Base-by-base conservation (phyloP, 257 asterid genomes). In the Penstemon davidsonii region DNA sequence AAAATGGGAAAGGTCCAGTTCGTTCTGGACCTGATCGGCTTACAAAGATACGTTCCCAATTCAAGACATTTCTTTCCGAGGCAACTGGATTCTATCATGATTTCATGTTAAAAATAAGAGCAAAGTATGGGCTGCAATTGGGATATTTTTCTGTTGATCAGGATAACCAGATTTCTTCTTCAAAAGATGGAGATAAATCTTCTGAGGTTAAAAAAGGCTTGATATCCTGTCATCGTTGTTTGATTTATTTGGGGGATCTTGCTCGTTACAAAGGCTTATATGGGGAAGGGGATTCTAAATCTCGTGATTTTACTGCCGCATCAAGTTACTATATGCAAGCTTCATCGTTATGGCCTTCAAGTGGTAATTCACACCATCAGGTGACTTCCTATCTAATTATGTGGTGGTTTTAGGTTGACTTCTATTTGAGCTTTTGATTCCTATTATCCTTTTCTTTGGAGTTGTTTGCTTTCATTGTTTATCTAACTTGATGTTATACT, bases 301-400 rank as follows among this genome's bases (percentile, higher is more conserved):
- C 86, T 57, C 88, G 92, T 56, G 96, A 90, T 76, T 90, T 90
- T 67, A 78, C 89, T 0, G 94, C 99, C 60, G 99, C 99, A 42
- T 86, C 97, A 51, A 85, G 96, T 75, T 93, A 93, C 79, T 93
- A 93, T 51, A 68, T 79, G 85, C 92, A 93, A 79, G 97, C 97
- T 47, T 79, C 92, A 64, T 88, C 99, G 4, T 80, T 93, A 40
- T 90, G 87, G 86, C 96, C 99, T 72, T 83, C 96, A 60, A 90
- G 94, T 73, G 99, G 99, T 44, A 93, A 90, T 71, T 96, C 99
- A 43, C 99, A 93, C 71, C 95, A 93, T 78, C 99, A 93, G 97
- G 99, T 88, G 55, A 59, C 61, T 43, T 71, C 36, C 25, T 45
- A 3, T 56, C 37, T n/a, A 37, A 18, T 25, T 40, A 25, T 47